A percentile compares a stretch with the other conserved stretches of the same genome.
phyloP scores from a whole-genome alignment of 345 rosid genomes.

The Tarenaya hassleriana region DNA sequence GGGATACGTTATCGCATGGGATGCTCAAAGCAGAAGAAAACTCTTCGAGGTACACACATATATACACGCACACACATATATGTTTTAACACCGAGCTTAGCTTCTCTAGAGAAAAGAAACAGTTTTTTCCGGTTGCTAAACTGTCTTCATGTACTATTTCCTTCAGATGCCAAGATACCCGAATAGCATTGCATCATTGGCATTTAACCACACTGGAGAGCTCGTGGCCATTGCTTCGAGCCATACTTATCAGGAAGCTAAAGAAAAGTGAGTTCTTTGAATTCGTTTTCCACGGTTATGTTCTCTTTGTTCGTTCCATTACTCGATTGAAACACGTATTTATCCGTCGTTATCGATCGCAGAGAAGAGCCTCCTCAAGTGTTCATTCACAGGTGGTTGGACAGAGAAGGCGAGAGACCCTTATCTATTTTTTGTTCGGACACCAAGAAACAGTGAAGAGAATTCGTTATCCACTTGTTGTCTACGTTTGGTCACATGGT shows the following conservation, averaged over 20 bases:
- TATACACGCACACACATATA: too few relatives aligned
- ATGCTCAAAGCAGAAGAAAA: constrained; percentile 57
- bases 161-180: constrained; percentile 63
- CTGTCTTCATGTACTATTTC: constrained; percentile 17
- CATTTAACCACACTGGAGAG: constrained; percentile 49
- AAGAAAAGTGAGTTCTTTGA: constrained; percentile 48
- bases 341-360: constrained; percentile 18
- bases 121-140: too few relatives aligned
- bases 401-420: too few relatives aligned
- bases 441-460: too few relatives aligned
- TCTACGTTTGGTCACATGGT: too few relatives aligned
- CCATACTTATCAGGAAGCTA: constrained; percentile 60
- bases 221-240: constrained; percentile 77
- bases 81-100: too few relatives aligned
- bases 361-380: constrained; percentile 63
- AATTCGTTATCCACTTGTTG: too few relatives aligned
- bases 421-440: too few relatives aligned
- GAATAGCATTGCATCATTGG: constrained; percentile 59
- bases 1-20: constrained; percentile 66
- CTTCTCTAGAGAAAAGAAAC: too few relatives aligned
- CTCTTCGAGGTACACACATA: constrained; percentile 45
- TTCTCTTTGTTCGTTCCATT: neutral
- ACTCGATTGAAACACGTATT: neutral
- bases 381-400: constrained; percentile 34
- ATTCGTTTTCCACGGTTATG: neutral